phyloP scores from a whole-genome alignment of 495 filamentous ascomycete species.

The Bacidia rubella region DNA sequence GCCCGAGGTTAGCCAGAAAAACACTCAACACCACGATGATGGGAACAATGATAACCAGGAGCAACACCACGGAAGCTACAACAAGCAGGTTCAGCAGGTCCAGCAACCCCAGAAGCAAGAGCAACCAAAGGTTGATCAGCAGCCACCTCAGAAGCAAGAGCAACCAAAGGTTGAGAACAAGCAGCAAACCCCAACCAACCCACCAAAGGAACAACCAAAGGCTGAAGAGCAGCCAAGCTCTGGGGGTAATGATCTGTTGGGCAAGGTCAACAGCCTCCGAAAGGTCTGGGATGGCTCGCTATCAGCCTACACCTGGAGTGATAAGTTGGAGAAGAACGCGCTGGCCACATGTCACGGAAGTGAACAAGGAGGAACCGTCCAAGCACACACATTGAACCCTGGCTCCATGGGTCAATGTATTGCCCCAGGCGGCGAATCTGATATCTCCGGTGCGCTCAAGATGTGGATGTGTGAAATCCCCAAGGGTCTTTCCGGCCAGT shows the following conservation, averaged over 20 bases:
- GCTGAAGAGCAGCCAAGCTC: neutral
- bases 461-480: slow-evolving; percentile 15
- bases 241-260: slow-evolving; percentile 9
- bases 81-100: neutral
- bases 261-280: slow-evolving; percentile 5
- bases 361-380: neutral
- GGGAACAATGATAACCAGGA: neutral
- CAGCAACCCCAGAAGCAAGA: neutral
- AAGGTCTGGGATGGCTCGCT: neutral
- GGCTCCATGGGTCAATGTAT: slow-evolving; percentile 14
- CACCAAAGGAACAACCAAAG: neutral
- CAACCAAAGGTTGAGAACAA: too few relatives aligned
- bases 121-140: neutral
- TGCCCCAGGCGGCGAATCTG: slow-evolving; percentile 3
- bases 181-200: neutral
- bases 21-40: neutral
- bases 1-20: neutral
- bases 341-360: neutral
- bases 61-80: neutral
- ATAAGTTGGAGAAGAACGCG: neutral
- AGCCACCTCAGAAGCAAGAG: neutral
- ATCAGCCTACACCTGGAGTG: slow-evolving; percentile 1
- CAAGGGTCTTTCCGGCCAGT: neutral
- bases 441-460: slow-evolving; percentile 1
- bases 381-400: slow-evolving; percentile 7